Base-by-base conservation (phyloP, 2,329 filamentous ascomycete genomes). In the Ceratocystis destructans region DNA sequence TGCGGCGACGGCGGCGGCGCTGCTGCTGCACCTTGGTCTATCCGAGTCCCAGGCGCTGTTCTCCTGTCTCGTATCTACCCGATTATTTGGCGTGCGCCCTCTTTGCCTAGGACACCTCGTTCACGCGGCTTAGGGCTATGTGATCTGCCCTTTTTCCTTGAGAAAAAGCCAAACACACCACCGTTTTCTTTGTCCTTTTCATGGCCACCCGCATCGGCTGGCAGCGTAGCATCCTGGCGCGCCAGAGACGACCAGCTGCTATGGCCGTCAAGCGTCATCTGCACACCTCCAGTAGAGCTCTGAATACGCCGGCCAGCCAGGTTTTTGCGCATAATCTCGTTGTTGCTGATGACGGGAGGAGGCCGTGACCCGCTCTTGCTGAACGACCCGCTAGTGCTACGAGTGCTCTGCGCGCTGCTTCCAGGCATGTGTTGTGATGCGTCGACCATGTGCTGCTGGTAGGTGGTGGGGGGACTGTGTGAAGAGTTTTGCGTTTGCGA, bases 51-150 rank as follows among this genome's bases (percentile, higher is more conserved):
- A 22, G 46, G 46, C 17, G 46, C 46, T 50, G n/a, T 22, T 7
- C 46, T 50, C 46, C 28, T 7, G 53, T 25, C 22, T 17, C 20
- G 17, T 25, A 25, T 59, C 69, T 79, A 88, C 71, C 84, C 86
- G 73, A 93, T 87, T 66, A 93, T 83, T 70, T 90, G 87, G 73
- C 94, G 82, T 10, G 94, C 92, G 17, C 94, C 94, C 74, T 97
- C 92, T 74, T 97, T 97, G 67, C 94, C 94, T 67, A 99, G 74
- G 6, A 99, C 92, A 67, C 94, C 94, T 66, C 90, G 84, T 77
- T 97, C 92, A 75, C 90, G 93, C 31, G 92, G 92, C 77, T 96
- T 96, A 1, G 94, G 94, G 74, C 91, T 96, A 75, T 91, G 86
- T 66, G 91, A 90, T 69, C 92, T 82, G 33, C 92, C 90, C 78